phyloP scores from a whole-genome alignment of 2,329 filamentous ascomycete genomes.

The Piedraia hortae region DNA sequence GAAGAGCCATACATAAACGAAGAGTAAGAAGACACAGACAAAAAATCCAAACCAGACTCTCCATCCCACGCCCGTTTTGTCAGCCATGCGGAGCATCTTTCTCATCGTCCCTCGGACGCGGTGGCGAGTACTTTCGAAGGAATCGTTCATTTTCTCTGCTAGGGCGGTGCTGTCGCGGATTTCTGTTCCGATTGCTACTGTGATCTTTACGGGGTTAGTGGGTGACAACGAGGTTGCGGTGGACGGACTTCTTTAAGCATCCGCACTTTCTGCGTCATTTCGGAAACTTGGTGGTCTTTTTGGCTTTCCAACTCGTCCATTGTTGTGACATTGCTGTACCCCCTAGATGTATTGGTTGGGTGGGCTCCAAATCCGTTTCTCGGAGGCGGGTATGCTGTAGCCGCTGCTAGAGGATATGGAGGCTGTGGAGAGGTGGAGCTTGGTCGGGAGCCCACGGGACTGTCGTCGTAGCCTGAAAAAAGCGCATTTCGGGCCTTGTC shows the following conservation, averaged over 20 bases:
- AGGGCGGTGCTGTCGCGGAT: slow-evolving; percentile 73
- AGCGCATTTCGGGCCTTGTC: slow-evolving; percentile 15
- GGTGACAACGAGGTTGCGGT: not conserved
- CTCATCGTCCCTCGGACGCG: slow-evolving; percentile 83
- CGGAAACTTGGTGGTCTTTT: slow-evolving; percentile 70
- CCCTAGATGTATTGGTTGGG: slow-evolving; percentile 22
- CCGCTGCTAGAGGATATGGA: slow-evolving; percentile 5
- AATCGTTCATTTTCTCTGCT: slow-evolving; percentile 85
- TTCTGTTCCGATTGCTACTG: slow-evolving; percentile 76
- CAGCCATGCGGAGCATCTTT: slow-evolving; percentile 84
- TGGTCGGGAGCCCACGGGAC: slow-evolving; percentile 8
- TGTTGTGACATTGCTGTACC: slow-evolving; percentile 79
- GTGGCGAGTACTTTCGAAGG: slow-evolving; percentile 62
- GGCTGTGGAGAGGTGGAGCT: slow-evolving; percentile 9
- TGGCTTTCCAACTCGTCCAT: slow-evolving; percentile 86
- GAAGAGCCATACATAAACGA: slow-evolving; percentile 75
- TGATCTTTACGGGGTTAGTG: slow-evolving; percentile 32
- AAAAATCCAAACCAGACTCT: slow-evolving; percentile 84
- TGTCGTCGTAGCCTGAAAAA: slow-evolving; percentile 14
- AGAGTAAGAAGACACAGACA: slow-evolving; percentile 50
- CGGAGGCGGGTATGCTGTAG: slow-evolving; percentile 4
- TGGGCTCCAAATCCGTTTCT: slow-evolving; percentile 9
- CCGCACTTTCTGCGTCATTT: slow-evolving; percentile 73
- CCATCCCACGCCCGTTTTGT: slow-evolving; percentile 86
- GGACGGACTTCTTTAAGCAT: slow-evolving; percentile 57